Base-by-base conservation (phyloP, 768 basidiomycete genomes). In the Mycena amicta region DNA sequence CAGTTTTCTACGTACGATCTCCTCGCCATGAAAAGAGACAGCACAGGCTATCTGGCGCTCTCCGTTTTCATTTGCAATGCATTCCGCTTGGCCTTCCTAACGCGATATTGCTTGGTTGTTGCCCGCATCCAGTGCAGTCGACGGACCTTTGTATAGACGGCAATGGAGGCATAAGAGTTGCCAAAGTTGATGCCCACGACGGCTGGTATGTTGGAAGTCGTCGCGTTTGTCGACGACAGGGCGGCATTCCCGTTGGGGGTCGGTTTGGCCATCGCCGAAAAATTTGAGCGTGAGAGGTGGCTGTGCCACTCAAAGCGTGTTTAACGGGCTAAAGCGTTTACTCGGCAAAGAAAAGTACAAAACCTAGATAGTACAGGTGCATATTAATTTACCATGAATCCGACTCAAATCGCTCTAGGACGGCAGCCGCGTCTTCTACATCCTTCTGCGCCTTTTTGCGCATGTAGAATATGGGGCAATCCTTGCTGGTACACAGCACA, bases 391-490 rank as follows among this genome's bases (percentile, higher is more conserved):
- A 93, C 91, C 91, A 92, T 26, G 78, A 65, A 64, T 93, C 90
- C 4, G 71, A 72, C 55, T 93, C 88, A 70, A 98, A 99, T 16
- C 97, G 85, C 63, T 94, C 92, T 47, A 98, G 72, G 29, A 90
- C 81, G 11, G 80, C 70, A 60, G 84, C 85, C 3, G 91, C 83
- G 65, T 98, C 95, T 61, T 93, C 93, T 0, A 96, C 97, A 68
- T 98, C 96, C 72, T 98, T 98, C 74, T 98, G 97, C 8, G 95
- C 89, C 68, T 98, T 98, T 77, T 98, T 98, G 41, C 97, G 79
- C 89, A 97, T 94, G 71, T 99, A 99, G 74, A 95, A 99, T 59
- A 98, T 98, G 0, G 97, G 97, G 66, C 97, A 99, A 74, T 99
- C 97, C 69, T 92, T 95, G 69, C 92, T 95, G 0, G 93, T 91